A percentile compares a stretch with the other conserved stretches of the same genome.
phyloP scores from a whole-genome alignment of 176 grass and related monocot species.

The Juncus inflexus region DNA sequence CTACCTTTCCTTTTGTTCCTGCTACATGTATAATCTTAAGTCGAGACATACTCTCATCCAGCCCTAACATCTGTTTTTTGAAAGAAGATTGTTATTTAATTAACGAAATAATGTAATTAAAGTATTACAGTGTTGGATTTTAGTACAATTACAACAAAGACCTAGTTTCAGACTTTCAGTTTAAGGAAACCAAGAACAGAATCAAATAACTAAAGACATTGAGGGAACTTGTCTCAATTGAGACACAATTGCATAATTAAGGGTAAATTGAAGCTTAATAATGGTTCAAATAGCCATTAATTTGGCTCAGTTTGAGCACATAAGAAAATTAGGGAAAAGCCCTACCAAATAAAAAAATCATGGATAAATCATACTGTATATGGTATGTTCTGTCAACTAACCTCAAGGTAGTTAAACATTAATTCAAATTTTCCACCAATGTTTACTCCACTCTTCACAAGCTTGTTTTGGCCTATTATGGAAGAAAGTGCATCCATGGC shows the following conservation, averaged over 20 bases:
- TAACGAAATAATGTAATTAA: background rate
- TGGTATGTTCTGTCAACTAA: conserved; percentile 9
- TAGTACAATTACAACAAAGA: background rate
- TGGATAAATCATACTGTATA: conserved; percentile 9
- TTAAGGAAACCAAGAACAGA: no score
- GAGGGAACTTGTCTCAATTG: no score
- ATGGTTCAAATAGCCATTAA: no score
- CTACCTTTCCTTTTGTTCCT: conserved; percentile 92
- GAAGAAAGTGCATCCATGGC: conserved; percentile 44
- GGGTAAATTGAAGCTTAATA: no score
- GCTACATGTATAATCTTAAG: conserved; percentile 90
- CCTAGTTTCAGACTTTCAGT: no score
- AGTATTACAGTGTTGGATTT: conserved; percentile 1
- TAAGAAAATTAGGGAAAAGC: no score
- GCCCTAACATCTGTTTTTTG: conserved; percentile 41
- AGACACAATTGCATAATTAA: no score
- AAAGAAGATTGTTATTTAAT: background rate
- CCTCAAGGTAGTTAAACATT: conserved; percentile 41
- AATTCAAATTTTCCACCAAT: conserved; percentile 18
- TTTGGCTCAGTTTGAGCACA: no score
- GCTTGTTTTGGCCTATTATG: conserved; percentile 32
- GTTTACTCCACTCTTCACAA: background rate
- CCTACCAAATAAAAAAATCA: no score
- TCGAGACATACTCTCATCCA: conserved; percentile 56
- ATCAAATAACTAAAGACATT: no score